Conservation (phyloP, 1,284 basidiomycete genomes). For the Irpex sp. region DNA sequence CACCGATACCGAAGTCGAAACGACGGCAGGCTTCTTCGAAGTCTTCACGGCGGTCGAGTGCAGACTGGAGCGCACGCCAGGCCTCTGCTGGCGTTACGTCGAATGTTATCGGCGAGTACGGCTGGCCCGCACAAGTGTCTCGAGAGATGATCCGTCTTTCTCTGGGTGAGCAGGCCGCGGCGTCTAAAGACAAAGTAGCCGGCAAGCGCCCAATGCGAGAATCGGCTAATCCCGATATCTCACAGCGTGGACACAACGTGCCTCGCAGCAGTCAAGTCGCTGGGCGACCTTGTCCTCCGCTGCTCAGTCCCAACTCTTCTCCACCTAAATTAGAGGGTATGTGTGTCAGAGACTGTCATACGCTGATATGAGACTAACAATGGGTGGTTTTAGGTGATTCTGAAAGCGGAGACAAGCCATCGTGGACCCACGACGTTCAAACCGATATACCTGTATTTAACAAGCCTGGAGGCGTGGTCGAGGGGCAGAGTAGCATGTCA, state of each 20-base stretch:
- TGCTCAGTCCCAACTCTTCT: conserved; percentile 16
- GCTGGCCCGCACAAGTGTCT: conserved; percentile 43
- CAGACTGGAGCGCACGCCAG: conserved; percentile 38
- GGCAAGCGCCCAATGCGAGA: conserved; percentile 5
- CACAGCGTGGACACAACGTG: conserved; percentile 16
- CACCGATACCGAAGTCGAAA: background rate
- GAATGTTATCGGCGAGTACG: conserved; percentile 22
- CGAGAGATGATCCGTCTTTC: conserved; percentile 39
- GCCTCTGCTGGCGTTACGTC: conserved; percentile 31
- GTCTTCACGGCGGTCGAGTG: conserved; percentile 32
- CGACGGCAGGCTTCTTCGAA: conserved; percentile 7
- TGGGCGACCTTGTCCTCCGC: conserved; percentile 23
- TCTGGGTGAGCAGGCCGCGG: conserved; percentile 19
- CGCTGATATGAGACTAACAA: background rate
- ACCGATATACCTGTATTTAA: conserved; percentile 6
- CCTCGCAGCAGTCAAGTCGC: conserved; percentile 7
- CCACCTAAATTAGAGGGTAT: conserved; percentile 19
- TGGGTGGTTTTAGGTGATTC: background rate
- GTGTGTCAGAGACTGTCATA: background rate
- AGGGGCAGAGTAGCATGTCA: conserved; percentile 22
- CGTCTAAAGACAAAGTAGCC: conserved; percentile 2
- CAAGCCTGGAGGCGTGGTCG: conserved; percentile 15
- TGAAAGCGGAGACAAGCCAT: conserved; percentile 11
- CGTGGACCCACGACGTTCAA: conserved; percentile 1
- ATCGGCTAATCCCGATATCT: conserved; percentile 9